A percentile compares a stretch with the other conserved stretches of the same genome.
These are phyloP conservation scores for Umbelopsis isabellina DNA, from an alignment of 192 early-diverging fungal species.

Conservation along the genomic window DNA sequence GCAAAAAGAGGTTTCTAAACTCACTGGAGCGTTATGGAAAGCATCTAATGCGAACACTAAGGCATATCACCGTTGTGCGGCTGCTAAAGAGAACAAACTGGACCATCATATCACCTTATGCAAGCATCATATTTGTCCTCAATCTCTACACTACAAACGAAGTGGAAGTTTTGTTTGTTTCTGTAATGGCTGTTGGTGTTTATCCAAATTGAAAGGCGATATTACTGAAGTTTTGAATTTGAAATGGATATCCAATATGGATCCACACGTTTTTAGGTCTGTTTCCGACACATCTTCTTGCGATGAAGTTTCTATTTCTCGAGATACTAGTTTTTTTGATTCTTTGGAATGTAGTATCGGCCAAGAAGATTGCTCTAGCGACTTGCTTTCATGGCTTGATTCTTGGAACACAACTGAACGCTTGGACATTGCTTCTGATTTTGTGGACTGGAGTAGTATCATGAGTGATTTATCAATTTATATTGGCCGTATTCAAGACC, in stretches of 20 bases:
- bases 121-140: too few species aligned
- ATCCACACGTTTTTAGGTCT: too few species aligned
- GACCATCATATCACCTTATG: too few species aligned
- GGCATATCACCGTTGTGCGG: neutral
- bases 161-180: too few species aligned
- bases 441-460: neutral
- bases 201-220: too few species aligned
- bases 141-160: too few species aligned
- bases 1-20: neutral
- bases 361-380: neutral
- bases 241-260: too few species aligned
- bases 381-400: neutral
- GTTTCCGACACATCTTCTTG: too few species aligned
- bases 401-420: neutral
- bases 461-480: neutral
- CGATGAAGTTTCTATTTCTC: too few species aligned
- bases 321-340: neutral
- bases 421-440: neutral
- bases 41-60: neutral
- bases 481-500: neutral
- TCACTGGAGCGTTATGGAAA: neutral
- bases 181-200: too few species aligned
- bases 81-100: neutral
- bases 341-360: neutral
- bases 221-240: too few species aligned